Conservation (phyloP, 1,139 yeast species). For the Taiozyma onychis region DNA sequence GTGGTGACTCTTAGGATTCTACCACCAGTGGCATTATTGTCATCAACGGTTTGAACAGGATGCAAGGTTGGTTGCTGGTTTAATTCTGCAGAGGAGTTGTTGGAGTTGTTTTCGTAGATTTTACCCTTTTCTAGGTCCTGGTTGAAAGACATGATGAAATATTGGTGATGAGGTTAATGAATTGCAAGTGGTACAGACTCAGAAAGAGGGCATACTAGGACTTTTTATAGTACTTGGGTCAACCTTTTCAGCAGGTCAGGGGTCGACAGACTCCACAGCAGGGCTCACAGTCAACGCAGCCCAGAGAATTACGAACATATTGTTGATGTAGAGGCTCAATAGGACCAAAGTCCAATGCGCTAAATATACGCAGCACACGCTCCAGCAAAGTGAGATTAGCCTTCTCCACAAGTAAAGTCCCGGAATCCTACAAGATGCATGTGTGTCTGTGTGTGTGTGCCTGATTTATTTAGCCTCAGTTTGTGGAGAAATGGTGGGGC, state of each 20-base stretch:
- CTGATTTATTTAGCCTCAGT: too few relatives aligned
- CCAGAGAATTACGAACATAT: neutral
- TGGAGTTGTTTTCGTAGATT: neutral
- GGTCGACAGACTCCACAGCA: neutral
- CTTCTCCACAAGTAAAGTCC: neutral
- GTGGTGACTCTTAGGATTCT: conserved; percentile 10
- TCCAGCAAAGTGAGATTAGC: neutral
- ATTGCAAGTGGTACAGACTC: too few relatives aligned
- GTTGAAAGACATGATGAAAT: neutral
- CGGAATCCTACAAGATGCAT: neutral
- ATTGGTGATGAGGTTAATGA: too few relatives aligned
- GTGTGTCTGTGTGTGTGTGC: neutral
- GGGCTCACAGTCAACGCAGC: too few relatives aligned
- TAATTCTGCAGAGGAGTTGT: conserved; percentile 3
- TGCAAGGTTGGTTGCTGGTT: neutral
- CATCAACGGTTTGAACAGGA: neutral
- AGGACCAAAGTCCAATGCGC: neutral
- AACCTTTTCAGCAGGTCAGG: too few relatives aligned
- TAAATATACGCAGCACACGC: neutral
- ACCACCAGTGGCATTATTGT: neutral
- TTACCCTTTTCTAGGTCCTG: conserved; percentile 5
- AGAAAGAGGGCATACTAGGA: too few relatives aligned
- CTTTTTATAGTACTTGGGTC: neutral
- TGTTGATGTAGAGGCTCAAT: too few relatives aligned
- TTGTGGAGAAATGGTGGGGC: conserved; percentile 1